Evolutionary conservation across 768 basidiomycete species (phyloP).

Genomic region (Plicaturopsis crispa): DNA sequence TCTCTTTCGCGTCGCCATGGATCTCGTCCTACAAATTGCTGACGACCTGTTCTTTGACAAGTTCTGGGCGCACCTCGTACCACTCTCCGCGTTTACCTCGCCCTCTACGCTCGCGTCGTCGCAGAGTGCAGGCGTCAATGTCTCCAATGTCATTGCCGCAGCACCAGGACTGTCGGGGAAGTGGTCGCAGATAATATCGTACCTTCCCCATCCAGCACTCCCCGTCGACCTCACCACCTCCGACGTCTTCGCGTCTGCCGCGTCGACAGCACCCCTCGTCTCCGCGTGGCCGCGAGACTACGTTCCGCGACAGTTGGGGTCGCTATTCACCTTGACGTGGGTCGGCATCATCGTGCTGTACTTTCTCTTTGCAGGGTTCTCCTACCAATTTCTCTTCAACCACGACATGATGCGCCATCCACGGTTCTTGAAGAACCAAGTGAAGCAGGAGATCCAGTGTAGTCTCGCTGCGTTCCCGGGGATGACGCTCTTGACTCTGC

Average conservation of each 20-base stretch:
- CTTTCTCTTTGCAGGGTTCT: slow-evolving; percentile 79
- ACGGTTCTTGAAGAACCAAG: slow-evolving; percentile 85
- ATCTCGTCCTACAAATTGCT: slow-evolving; percentile 63
- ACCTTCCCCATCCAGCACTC: slow-evolving; percentile 51
- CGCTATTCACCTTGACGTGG: slow-evolving; percentile 64
- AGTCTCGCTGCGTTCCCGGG: slow-evolving; percentile 74
- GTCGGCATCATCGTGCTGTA: slow-evolving; percentile 83
- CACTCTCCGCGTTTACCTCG: slow-evolving; percentile 37
- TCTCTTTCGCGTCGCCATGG: slow-evolving; percentile 59
- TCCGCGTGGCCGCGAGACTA: slow-evolving; percentile 87
- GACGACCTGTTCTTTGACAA: slow-evolving; percentile 75
- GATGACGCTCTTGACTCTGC: slow-evolving; percentile 81
- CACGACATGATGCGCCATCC: slow-evolving; percentile 95
- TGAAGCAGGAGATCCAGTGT: slow-evolving; percentile 66
- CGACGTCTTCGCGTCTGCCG: slow-evolving; percentile 17
- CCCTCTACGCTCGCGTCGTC: slow-evolving; percentile 6
- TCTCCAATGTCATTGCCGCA: slow-evolving; percentile 27
- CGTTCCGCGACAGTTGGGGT: slow-evolving; percentile 69
- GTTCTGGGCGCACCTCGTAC: slow-evolving; percentile 71
- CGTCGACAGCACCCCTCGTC: too few species aligned
- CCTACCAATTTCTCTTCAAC: slow-evolving; percentile 87
- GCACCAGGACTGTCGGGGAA: slow-evolving; percentile 19
- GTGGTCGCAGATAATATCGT: slow-evolving; percentile 48
- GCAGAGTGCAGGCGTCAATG: slow-evolving; percentile 18
- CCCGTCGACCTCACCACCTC: slow-evolving; percentile 26